These are phyloP conservation scores for Podila epigama DNA, from an alignment of 192 early-diverging fungal genomes.

Conservation along the genomic window DNA sequence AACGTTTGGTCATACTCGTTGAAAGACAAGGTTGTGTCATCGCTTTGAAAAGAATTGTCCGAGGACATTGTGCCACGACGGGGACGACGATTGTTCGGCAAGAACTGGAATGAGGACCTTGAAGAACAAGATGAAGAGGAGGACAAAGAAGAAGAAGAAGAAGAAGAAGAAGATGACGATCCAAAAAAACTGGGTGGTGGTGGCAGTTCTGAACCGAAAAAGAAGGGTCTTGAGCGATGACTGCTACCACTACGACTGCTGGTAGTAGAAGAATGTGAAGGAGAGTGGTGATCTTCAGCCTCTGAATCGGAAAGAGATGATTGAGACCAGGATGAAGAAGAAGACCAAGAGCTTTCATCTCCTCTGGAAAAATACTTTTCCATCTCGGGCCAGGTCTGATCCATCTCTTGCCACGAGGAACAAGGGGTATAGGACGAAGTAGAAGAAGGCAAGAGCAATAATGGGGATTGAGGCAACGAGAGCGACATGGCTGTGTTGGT, in stretches of 20 bases:
- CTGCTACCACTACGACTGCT: background rate
- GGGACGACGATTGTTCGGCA: background rate
- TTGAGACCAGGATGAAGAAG: background rate
- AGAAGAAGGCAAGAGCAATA: background rate
- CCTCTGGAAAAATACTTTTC: background rate
- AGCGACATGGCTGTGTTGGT: background rate
- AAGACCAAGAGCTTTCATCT: background rate
- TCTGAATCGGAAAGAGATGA: background rate
- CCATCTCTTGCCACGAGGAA: background rate
- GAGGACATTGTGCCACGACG: background rate
- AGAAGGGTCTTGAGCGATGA: background rate
- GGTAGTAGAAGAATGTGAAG: background rate
- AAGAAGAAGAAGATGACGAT: background rate
- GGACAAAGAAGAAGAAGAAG: conserved; percentile 6
- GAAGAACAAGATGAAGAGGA: no score
- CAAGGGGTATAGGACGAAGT: background rate
- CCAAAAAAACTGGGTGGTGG: background rate
- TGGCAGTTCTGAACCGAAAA: conserved; percentile 1
- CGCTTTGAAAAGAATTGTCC: background rate
- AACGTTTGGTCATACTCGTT: background rate
- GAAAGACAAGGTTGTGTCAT: background rate
- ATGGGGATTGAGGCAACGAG: background rate
- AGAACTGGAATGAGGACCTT: no score
- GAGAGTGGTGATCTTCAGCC: background rate
- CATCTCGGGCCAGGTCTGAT: conserved; percentile 1